Evolutionary conservation across 192 early-diverging fungal genomes (phyloP).

Genomic region (Cladochytrium replicatum): DNA sequence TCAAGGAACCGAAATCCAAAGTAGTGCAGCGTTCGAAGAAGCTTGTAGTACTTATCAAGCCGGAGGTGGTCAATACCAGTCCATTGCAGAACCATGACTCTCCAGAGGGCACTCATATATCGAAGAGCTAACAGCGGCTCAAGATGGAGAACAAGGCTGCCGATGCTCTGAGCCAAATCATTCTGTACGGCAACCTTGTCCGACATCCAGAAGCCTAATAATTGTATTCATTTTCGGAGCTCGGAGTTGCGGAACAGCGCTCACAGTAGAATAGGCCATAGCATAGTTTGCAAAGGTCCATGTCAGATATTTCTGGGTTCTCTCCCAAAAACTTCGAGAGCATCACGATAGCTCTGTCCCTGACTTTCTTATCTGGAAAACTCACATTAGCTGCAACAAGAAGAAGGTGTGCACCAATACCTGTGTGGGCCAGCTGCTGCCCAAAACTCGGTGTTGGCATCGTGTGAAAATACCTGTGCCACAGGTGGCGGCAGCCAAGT

Average conservation of each 20-base stretch:
- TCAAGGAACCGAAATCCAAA: constrained; percentile 55
- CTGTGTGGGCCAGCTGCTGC: constrained; percentile 57
- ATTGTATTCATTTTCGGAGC: constrained; percentile 7
- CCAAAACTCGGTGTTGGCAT: too few relatives aligned
- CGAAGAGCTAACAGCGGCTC: constrained; percentile 34
- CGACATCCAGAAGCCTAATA: constrained; percentile 86
- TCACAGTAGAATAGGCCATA: constrained; percentile 89
- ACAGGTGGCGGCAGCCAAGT: too few relatives aligned
- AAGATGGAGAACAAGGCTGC: constrained; percentile 40
- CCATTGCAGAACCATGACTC: constrained; percentile 60
- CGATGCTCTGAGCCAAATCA: constrained; percentile 72
- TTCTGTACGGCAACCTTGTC: constrained; percentile 91
- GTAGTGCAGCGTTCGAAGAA: constrained; percentile 54
- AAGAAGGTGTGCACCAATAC: constrained; percentile 22
- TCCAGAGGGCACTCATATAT: constrained; percentile 58
- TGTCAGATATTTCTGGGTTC: constrained; percentile 41
- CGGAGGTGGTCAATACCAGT: constrained; percentile 69
- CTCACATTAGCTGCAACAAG: background rate
- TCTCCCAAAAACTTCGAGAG: constrained; percentile 46
- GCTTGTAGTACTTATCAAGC: constrained; percentile 68
- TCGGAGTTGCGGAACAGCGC: constrained; percentile 5
- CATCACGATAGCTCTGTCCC: constrained; percentile 59
- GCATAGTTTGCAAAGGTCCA: constrained; percentile 76
- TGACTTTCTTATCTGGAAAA: constrained; percentile 54
- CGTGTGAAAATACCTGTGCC: too few relatives aligned